phyloP scores from a whole-genome alignment of 1,284 basidiomycete genomes.

The Ganoderma leucocontextum region DNA sequence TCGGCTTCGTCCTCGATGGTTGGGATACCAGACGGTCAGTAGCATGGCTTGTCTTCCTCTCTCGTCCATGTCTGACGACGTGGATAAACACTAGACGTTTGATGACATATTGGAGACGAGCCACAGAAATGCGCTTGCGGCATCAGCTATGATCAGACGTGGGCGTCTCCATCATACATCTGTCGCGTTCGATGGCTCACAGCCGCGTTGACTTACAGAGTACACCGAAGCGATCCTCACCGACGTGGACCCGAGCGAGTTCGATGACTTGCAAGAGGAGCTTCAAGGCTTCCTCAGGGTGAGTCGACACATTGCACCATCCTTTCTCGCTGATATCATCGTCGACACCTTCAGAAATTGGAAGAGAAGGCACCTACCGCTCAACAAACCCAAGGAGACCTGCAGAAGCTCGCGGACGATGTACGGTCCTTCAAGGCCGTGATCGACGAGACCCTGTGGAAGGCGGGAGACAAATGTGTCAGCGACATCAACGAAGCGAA shows the following conservation, averaged over 20 bases:
- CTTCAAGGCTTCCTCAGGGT: slow-evolving; percentile 12
- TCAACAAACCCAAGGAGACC: slow-evolving; percentile 9
- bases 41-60: neutral
- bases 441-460: slow-evolving; percentile 10
- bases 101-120: slow-evolving; percentile 11
- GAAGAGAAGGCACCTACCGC: slow-evolving; percentile 13
- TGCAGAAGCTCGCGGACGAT: slow-evolving; percentile 12
- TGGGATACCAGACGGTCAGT: neutral
- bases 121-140: slow-evolving; percentile 13
- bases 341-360: neutral
- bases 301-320: neutral
- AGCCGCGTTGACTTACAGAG: neutral
- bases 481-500: neutral
- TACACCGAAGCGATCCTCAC: slow-evolving; percentile 17
- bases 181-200: neutral
- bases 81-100: neutral
- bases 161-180: neutral
- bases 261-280: slow-evolving; percentile 6
- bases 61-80: neutral
- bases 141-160: slow-evolving; percentile 19
- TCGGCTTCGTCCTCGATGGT: slow-evolving; percentile 3
- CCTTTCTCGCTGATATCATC: neutral
- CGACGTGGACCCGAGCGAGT: slow-evolving; percentile 8
- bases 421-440: slow-evolving; percentile 6
- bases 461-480: slow-evolving; percentile 11